Evolutionary conservation across 2,329 filamentous ascomycete species (phyloP).

Genomic region (Aspergillus ibericus): DNA sequence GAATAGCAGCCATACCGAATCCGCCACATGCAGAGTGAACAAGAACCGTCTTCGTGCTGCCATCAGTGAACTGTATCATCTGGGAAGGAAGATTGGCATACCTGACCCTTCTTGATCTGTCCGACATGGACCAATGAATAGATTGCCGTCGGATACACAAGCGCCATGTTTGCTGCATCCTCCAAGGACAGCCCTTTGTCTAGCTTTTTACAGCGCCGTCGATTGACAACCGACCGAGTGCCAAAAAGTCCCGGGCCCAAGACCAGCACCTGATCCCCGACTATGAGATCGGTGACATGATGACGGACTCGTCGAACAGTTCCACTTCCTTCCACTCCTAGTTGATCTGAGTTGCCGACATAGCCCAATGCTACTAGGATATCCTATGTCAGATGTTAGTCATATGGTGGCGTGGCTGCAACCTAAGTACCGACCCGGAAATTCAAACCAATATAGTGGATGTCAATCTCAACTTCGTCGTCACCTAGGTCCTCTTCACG

Average conservation of each 20-base stretch:
- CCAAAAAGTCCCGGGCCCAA: not conserved
- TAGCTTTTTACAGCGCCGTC: not conserved
- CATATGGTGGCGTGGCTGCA: not conserved
- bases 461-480: slow-evolving; percentile 33
- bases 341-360: slow-evolving; percentile 17
- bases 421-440: slow-evolving; percentile 23
- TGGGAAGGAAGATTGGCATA: not conserved
- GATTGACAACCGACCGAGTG: not conserved
- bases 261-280: slow-evolving; percentile 32
- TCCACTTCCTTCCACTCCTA: slow-evolving; percentile 35
- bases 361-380: slow-evolving; percentile 36
- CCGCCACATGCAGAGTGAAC: slow-evolving; percentile 32
- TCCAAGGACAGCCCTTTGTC: not conserved
- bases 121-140: slow-evolving; percentile 25
- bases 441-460: slow-evolving; percentile 36
- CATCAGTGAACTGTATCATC: not conserved
- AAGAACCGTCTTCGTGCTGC: slow-evolving; percentile 21
- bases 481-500: not conserved
- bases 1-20: slow-evolving; percentile 27
- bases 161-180: slow-evolving; percentile 1
- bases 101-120: slow-evolving; percentile 21
- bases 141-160: slow-evolving; percentile 21
- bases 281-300: slow-evolving; percentile 22
- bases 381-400: slow-evolving; percentile 16
- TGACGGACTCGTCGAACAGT: slow-evolving; percentile 28